These are phyloP conservation scores for Staphylotrichum longicolle DNA, from an alignment of 495 filamentous ascomycete species.

Conservation along the genomic window DNA sequence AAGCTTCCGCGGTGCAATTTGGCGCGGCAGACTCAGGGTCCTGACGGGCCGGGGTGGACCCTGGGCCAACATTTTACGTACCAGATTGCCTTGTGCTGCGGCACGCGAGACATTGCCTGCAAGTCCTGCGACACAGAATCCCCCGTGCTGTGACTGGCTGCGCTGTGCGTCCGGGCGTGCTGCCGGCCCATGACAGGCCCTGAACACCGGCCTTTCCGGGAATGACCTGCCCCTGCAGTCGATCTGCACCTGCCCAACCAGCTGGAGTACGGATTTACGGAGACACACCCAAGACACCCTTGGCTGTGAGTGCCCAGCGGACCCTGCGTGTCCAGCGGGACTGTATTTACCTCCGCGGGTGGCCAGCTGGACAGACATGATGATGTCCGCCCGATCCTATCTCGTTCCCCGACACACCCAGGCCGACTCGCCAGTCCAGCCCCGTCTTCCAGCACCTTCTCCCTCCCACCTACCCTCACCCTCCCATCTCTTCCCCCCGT, in stretches of 20 bases:
- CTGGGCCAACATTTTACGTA: constrained; percentile 37
- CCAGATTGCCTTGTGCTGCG: constrained; percentile 22
- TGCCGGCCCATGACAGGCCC: constrained; percentile 15
- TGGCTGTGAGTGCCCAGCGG: background rate
- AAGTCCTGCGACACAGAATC: constrained; percentile 3
- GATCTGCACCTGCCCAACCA: constrained; percentile 22
- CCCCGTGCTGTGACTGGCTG: constrained; percentile 19
- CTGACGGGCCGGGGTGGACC: constrained; percentile 17
- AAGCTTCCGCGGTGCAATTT: constrained; percentile 12
- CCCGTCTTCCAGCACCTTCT: background rate
- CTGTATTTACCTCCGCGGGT: constrained; percentile 17
- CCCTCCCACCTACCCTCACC: background rate
- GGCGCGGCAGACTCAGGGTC: constrained; percentile 3
- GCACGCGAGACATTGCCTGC: constrained; percentile 21
- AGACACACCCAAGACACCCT: too few relatives aligned
- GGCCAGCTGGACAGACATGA: constrained; percentile 23
- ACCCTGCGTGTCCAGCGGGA: constrained; percentile 7
- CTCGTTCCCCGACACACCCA: constrained; percentile 30
- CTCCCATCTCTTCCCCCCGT: background rate
- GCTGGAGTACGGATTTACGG: constrained; percentile 8
- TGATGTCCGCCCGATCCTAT: constrained; percentile 44
- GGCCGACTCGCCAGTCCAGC: constrained; percentile 8
- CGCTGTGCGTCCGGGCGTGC: constrained; percentile 8
- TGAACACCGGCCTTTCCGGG: constrained; percentile 22
- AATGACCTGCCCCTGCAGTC: constrained; percentile 24